Evolutionary conservation across 2,329 filamentous ascomycete species (phyloP).

Genomic region (Coniella vitis): DNA sequence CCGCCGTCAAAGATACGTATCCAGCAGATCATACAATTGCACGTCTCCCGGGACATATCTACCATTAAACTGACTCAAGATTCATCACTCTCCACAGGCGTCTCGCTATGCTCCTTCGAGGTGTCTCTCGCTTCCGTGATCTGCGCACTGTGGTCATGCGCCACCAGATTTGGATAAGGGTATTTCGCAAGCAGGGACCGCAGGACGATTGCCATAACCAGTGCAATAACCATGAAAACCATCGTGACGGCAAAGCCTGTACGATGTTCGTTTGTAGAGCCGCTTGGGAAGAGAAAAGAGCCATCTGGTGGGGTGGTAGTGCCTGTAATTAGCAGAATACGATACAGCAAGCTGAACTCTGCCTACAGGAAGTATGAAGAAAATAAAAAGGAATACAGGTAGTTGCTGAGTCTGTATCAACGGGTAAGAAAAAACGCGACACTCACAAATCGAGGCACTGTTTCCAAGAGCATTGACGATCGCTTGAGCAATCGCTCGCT

Average conservation of each 20-base stretch:
- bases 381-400: too few relatives aligned
- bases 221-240: slow-evolving; percentile 6
- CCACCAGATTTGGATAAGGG: slow-evolving; percentile 5
- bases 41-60: background rate
- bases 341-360: background rate
- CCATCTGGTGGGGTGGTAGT: background rate
- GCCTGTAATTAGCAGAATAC: background rate
- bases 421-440: background rate
- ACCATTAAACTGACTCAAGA: background rate
- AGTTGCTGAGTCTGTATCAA: too few relatives aligned
- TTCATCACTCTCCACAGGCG: background rate
- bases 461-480: slow-evolving; percentile 9
- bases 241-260: slow-evolving; percentile 6
- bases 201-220: slow-evolving; percentile 1
- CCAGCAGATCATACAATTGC: too few relatives aligned
- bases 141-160: background rate
- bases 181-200: slow-evolving; percentile 5
- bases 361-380: too few relatives aligned
- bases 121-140: background rate
- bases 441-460: slow-evolving; percentile 7
- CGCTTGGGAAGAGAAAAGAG: slow-evolving; percentile 9
- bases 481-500: slow-evolving; percentile 8
- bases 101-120: background rate
- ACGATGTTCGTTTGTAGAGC: slow-evolving; percentile 3
- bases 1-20: too few relatives aligned